These are phyloP conservation scores for Syzygium grande DNA, from an alignment of 345 rosid genomes.

Conservation along the genomic window DNA sequence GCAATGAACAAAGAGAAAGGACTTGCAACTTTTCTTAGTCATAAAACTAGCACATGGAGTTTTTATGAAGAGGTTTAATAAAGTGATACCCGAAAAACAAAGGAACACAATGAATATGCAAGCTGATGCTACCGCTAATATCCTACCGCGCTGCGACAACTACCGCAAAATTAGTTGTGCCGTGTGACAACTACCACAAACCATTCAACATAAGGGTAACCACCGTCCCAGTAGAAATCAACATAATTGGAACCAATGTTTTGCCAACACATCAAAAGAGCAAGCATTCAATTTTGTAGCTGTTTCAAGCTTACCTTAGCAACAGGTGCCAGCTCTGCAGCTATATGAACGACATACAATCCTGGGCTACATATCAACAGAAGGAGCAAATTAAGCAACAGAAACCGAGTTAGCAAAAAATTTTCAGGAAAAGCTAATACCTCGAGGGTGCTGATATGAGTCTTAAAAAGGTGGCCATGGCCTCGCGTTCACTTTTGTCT, in stretches of 20 bases:
- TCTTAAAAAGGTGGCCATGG: slow-evolving; percentile 50
- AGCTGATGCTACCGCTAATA: not conserved
- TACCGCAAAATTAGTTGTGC: not conserved
- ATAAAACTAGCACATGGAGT: not conserved
- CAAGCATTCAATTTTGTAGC: not conserved
- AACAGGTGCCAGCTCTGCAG: slow-evolving; percentile 98
- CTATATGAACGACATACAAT: slow-evolving; percentile 79
- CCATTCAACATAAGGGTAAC: not conserved
- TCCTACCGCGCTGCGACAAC: not conserved
- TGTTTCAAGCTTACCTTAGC: slow-evolving; percentile 68
- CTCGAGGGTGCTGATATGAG: slow-evolving; percentile 52
- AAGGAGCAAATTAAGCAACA: slow-evolving; percentile 20
- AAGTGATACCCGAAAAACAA: not conserved
- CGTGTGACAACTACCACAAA: not conserved
- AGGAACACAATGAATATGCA: not conserved
- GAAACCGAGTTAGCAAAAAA: not conserved
- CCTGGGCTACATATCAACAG: slow-evolving; percentile 63
- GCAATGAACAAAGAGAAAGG: not conserved
- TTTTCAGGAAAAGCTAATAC: slow-evolving; percentile 19
- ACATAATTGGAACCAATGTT: not conserved
- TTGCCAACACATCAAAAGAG: not conserved
- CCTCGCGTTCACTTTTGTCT: slow-evolving; percentile 62
- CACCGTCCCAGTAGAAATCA: not conserved
- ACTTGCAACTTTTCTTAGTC: not conserved
- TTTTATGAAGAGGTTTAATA: not conserved